These are phyloP conservation scores for Falciphora oryzae DNA, from an alignment of 2,329 filamentous ascomycete genomes.

Conservation along the genomic window DNA sequence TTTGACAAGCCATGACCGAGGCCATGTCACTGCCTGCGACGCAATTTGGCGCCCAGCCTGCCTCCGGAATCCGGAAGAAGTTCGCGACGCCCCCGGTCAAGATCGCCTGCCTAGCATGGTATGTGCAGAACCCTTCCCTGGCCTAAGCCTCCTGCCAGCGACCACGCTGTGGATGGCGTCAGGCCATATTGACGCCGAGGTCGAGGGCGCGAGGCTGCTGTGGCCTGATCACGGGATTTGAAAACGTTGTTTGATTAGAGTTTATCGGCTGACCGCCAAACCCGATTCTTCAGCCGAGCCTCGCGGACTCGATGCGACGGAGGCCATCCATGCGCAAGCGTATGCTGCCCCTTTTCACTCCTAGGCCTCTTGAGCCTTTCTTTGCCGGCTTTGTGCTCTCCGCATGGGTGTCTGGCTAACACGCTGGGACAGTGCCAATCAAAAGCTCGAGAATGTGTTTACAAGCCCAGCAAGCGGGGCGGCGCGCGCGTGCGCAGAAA, in stretches of 20 bases:
- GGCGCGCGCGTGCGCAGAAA: conserved; percentile 38
- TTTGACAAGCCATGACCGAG: conserved; percentile 7
- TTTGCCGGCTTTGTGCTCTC: not conserved
- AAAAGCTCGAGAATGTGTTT: conserved; percentile 35
- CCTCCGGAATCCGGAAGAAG: conserved; percentile 25
- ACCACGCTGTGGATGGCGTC: not conserved
- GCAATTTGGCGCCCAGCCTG: conserved; percentile 2
- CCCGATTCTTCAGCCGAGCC: conserved; percentile 15
- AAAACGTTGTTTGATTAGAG: not conserved
- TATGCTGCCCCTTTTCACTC: conserved; percentile 7
- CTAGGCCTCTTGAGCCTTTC: not conserved
- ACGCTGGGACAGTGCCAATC: conserved; percentile 28
- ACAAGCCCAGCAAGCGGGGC: conserved; percentile 37
- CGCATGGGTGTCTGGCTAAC: not conserved
- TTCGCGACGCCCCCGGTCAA: conserved; percentile 44
- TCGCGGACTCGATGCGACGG: conserved; percentile 20
- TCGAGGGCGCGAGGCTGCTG: no score
- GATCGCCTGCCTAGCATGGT: conserved; percentile 45
- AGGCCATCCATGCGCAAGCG: conserved; percentile 16
- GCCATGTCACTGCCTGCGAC: conserved; percentile 13
- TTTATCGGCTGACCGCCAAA: not conserved
- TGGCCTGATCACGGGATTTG: no score
- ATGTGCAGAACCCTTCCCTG: conserved; percentile 16
- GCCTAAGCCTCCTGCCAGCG: not conserved
- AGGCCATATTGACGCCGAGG: no score